Evolutionary conservation across 169 alveolate species (phyloP).

Genomic region (Eimeria acervulina): DNA sequence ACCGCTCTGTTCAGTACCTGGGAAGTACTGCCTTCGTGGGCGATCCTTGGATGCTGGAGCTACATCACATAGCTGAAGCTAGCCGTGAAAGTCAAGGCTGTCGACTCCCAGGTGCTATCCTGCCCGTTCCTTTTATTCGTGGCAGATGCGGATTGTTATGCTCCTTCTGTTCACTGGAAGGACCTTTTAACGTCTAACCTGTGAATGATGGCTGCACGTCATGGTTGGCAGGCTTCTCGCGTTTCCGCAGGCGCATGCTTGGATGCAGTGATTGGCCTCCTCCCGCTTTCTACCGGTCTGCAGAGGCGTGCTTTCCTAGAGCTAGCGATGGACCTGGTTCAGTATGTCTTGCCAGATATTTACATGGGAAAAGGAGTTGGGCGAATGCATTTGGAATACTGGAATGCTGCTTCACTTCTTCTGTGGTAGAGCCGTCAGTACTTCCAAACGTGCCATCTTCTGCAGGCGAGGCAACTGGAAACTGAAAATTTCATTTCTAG

Average conservation of each 20-base stretch:
- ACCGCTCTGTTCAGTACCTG: conserved; percentile 29
- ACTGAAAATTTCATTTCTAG: conserved; percentile 24
- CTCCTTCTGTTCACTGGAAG: background rate
- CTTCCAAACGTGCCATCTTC: background rate
- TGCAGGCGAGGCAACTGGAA: conserved; percentile 76
- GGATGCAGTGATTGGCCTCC: conserved; percentile 51
- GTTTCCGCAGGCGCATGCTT: conserved; percentile 60
- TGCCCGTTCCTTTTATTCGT: background rate
- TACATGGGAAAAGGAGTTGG: background rate
- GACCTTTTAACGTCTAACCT: background rate
- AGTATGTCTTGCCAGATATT: background rate
- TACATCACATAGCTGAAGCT: conserved; percentile 51
- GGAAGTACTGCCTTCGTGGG: conserved; percentile 46
- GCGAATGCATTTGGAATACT: background rate
- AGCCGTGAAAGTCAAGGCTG: conserved; percentile 26
- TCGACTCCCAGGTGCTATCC: conserved; percentile 41
- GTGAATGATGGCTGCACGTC: background rate
- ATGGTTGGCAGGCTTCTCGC: background rate
- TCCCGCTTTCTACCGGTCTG: conserved; percentile 26
- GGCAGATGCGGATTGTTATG: background rate
- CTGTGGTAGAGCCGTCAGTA: too few relatives aligned
- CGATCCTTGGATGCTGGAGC: conserved; percentile 74
- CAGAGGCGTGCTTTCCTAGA: conserved; percentile 71
- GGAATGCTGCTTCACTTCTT: background rate
- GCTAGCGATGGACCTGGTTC: conserved; percentile 54